Evolutionary conservation across 2,329 filamentous ascomycete species (phyloP).

Genomic region (Orbilia javanica): DNA sequence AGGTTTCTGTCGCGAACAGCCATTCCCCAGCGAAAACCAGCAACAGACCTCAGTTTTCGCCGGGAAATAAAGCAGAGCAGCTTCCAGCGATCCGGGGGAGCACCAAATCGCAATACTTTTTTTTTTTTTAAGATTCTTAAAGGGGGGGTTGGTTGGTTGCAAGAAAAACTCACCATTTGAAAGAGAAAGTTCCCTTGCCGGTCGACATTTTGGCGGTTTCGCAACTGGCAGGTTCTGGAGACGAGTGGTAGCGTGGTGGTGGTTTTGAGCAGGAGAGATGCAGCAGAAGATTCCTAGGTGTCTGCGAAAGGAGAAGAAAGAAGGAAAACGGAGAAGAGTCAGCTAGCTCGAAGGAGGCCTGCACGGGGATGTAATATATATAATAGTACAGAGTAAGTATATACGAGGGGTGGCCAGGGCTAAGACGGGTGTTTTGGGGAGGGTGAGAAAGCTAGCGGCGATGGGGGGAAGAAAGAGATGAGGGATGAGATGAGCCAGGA

Average conservation of each 20-base stretch:
- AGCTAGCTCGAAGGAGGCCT: conserved; percentile 9
- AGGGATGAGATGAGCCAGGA: conserved; percentile 52
- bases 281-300: conserved; percentile 13
- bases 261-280: background rate
- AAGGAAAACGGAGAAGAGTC: background rate
- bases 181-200: conserved; percentile 52
- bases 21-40: conserved; percentile 21
- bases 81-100: conserved; percentile 13
- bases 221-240: conserved; percentile 11
- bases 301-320: background rate
- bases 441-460: conserved; percentile 22
- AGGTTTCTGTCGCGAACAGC: background rate
- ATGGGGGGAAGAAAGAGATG: background rate
- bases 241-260: background rate
- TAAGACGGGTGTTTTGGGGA: conserved; percentile 21
- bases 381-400: too few species aligned
- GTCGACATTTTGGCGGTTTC: conserved; percentile 26
- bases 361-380: background rate
- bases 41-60: background rate
- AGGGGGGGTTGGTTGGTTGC: background rate
- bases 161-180: conserved; percentile 54
- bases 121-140: background rate
- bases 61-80: background rate
- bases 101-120: conserved; percentile 6
- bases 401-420: conserved; percentile 1